phyloP scores from a whole-genome alignment of 2,329 filamentous ascomycete species.

The Ceratocystis variospora region DNA sequence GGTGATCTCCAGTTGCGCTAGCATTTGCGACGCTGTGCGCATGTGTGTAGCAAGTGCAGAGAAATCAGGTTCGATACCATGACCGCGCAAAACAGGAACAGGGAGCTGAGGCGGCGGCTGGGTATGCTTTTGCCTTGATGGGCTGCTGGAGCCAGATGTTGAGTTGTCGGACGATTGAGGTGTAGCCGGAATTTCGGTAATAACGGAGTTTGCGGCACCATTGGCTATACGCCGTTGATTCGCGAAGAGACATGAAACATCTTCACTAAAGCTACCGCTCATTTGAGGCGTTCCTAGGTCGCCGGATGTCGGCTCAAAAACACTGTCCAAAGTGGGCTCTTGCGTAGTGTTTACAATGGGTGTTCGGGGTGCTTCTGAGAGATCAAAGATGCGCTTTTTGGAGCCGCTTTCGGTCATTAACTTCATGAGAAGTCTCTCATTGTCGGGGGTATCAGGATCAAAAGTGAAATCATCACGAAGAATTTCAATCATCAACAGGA shows the following conservation, averaged over 20 bases:
- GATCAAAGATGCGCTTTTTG: slow-evolving; percentile 50
- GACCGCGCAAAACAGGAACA: slow-evolving; percentile 30
- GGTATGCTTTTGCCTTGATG: slow-evolving; percentile 48
- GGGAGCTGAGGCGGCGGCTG: slow-evolving; percentile 32
- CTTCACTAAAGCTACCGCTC: slow-evolving; percentile 44
- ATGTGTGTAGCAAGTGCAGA: slow-evolving; percentile 75
- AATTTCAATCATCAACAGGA: slow-evolving; percentile 73
- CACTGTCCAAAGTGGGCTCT: slow-evolving; percentile 49
- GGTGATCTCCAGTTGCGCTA: slow-evolving; percentile 68
- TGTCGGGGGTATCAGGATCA: slow-evolving; percentile 59
- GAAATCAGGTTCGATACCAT: slow-evolving; percentile 60
- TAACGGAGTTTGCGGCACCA: slow-evolving; percentile 44
- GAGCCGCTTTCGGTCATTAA: slow-evolving; percentile 44
- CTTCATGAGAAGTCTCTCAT: slow-evolving; percentile 48
- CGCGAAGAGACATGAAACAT: slow-evolving; percentile 21
- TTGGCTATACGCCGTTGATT: slow-evolving; percentile 25
- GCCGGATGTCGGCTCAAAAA: slow-evolving; percentile 69
- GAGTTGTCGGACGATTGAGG: slow-evolving; percentile 57
- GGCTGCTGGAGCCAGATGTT: slow-evolving; percentile 54
- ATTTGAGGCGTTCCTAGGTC: slow-evolving; percentile 63
- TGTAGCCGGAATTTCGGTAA: slow-evolving; percentile 43
- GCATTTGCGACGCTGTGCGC: slow-evolving; percentile 76
- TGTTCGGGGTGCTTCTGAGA: slow-evolving; percentile 50
- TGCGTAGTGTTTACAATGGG: slow-evolving; percentile 30
- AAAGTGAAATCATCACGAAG: slow-evolving; percentile 72